Percentiles rank a stretch among this genome's conserved stretches.
These are phyloP conservation scores for Cladosporium velox DNA, from an alignment of 2,329 filamentous ascomycete genomes.

Conservation along the genomic window DNA sequence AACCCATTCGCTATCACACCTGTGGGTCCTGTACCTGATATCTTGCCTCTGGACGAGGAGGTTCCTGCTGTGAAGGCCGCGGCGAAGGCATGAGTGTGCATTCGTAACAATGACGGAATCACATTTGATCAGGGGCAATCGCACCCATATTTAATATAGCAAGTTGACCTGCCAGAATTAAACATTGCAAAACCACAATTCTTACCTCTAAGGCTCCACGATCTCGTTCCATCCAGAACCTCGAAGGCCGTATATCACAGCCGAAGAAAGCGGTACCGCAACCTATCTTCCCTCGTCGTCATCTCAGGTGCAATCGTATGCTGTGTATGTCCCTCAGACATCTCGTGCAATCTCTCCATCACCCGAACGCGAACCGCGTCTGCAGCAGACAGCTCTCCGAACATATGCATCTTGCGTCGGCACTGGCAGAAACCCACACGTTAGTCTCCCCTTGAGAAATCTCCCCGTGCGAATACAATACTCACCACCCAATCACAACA, in stretches of 20 bases:
- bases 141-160: not conserved
- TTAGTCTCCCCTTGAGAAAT: not conserved
- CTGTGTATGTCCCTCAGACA: not conserved
- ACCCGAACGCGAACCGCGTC: not conserved
- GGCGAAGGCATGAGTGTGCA: not conserved
- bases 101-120: not conserved
- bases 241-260: not conserved
- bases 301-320: not conserved
- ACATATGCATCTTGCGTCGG: not conserved
- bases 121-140: not conserved
- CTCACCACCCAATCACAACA: not conserved
- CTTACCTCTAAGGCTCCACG: not conserved
- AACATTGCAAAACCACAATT: not conserved
- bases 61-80: constrained; percentile 59
- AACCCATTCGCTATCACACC: constrained; percentile 74
- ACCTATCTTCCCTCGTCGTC: not conserved
- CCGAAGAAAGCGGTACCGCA: not conserved
- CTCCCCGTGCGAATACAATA: not conserved
- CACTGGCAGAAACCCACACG: not conserved
- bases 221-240: not conserved
- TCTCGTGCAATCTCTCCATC: not conserved
- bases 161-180: not conserved
- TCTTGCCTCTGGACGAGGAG: constrained; percentile 76
- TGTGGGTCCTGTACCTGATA: constrained; percentile 78
- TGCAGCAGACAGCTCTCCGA: not conserved